Evolutionary conservation across 2,329 filamentous ascomycete genomes (phyloP).

Genomic region (Scolecobasidium constrictum): DNA sequence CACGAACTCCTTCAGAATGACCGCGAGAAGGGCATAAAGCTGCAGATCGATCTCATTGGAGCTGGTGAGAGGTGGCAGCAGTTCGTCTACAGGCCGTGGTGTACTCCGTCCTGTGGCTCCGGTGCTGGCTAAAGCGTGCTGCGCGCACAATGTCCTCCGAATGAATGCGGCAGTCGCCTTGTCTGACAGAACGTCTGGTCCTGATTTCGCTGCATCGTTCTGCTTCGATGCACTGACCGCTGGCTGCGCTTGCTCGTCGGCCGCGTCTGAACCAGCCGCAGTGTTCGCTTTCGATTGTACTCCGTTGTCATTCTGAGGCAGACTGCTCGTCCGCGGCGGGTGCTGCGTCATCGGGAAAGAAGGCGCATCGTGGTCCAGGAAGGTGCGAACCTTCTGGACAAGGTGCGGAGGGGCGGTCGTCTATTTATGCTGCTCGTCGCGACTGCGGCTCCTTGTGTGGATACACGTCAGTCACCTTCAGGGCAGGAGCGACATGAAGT

Average conservation of each 20-base stretch:
- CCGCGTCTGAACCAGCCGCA: neutral
- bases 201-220: neutral
- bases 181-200: slow-evolving; percentile 31
- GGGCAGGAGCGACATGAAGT: too few relatives aligned
- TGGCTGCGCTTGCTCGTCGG: neutral
- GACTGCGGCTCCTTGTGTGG: neutral
- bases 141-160: slow-evolving; percentile 72
- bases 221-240: neutral
- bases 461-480: neutral
- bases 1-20: slow-evolving; percentile 82
- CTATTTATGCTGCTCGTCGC: neutral
- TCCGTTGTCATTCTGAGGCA: neutral
- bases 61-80: slow-evolving; percentile 84
- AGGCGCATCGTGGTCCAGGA: neutral
- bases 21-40: slow-evolving; percentile 82
- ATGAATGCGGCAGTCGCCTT: slow-evolving; percentile 72
- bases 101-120: slow-evolving; percentile 45
- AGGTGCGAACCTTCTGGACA: neutral
- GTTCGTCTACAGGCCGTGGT: slow-evolving; percentile 60
- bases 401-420: neutral
- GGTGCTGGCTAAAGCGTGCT: slow-evolving; percentile 31
- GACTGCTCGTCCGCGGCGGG: neutral
- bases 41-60: slow-evolving; percentile 89
- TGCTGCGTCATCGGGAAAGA: slow-evolving; percentile 4
- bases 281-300: neutral